A percentile compares a stretch with the other conserved stretches of the same genome.
These are phyloP conservation scores for Exophiala xenobiotica DNA, from an alignment of 2,329 filamentous ascomycete genomes.

Conservation along the genomic window DNA sequence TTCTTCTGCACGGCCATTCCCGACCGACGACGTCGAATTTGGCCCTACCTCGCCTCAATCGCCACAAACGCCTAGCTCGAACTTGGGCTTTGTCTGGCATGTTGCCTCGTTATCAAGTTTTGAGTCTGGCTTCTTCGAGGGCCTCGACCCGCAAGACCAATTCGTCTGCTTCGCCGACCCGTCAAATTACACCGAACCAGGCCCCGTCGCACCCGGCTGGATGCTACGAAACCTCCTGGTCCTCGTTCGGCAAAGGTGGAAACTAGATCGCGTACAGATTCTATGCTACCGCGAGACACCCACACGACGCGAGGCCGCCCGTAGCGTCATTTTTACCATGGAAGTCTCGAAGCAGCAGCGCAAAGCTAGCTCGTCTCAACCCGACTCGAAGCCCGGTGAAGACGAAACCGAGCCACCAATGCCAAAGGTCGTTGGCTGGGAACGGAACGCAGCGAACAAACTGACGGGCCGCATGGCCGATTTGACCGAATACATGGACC, in stretches of 20 bases:
- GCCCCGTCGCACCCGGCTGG: constrained; percentile 95
- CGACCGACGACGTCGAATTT: constrained; percentile 37
- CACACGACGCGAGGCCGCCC: constrained; percentile 71
- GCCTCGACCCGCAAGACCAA: constrained; percentile 67
- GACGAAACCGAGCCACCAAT: constrained; percentile 46
- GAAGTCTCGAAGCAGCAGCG: constrained; percentile 20
- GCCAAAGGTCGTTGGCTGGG: constrained; percentile 95
- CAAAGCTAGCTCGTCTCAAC: no score
- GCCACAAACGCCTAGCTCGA: constrained; percentile 53
- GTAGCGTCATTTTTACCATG: constrained; percentile 74
- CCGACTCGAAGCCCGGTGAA: constrained; percentile 25
- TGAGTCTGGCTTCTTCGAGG: constrained; percentile 83
- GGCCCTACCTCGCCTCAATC: constrained; percentile 30
- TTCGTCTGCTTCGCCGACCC: constrained; percentile 89
- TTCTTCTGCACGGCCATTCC: constrained; percentile 33
- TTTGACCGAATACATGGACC: constrained; percentile 91
- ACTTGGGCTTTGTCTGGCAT: constrained; percentile 71
- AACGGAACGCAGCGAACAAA: constrained; percentile 76
- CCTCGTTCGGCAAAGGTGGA: constrained; percentile 78
- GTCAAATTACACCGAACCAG: constrained; percentile 85
- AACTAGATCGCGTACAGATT: constrained; percentile 73
- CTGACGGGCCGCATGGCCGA: constrained; percentile 75
- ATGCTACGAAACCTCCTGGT: constrained; percentile 86
- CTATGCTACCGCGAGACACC: constrained; percentile 88
- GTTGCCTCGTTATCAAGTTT: constrained; percentile 74